Evolutionary conservation across 2,329 filamentous ascomycete genomes (phyloP), one percentile per base, ranked within the genome.

Genomic region (Aureobasidium sp.): DNA sequence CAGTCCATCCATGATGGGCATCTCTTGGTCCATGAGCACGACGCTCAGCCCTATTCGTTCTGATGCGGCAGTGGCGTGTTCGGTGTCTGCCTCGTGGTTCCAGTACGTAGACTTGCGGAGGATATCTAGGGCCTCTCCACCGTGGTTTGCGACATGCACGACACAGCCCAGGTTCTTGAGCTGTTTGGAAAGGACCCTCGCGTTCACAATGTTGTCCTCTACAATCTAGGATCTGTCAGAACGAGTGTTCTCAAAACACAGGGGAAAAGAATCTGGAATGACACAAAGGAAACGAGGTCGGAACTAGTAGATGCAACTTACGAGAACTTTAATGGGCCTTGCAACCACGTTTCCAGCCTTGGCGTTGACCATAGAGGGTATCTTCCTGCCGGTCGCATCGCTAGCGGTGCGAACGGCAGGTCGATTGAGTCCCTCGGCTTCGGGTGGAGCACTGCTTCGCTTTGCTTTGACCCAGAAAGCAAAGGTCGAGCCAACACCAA

Each of bases 1-100:
- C 72, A 89, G 83, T 39, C 89, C 89, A 68, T 92, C 88, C 89
- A 91, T 91, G 47, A 91, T 81, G 1, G 89, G 89, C 88, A 90
- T 90, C 69, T 90, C 87, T 39, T 90, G 78, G 68, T 91, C 88
- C 87, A 91, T 90, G 9, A 91, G 73, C 16, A 91, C 85, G 48
- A 90, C 64, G 41, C 62, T 67, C 39, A 67, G 51, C 2, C 54
- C 58, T 6, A 64, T 63, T n/a, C 53, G 55, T 36, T 59, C 59
- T 16, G 57, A 30, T 25, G 41, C 45, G 10, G 57, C 45, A 7
- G 37, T 59, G 13, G 25, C 27, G 4, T 32, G 21, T 30, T 53
- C 32, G 27, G 32, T 34, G 11, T 61, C 57, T n/a, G 58, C 13
- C 25, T 62, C 64, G 14, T 69, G 70, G 29, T 70, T 68, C 72